Conservation (phyloP, 2,329 filamentous ascomycete genomes). For the Microsporum ferrugineum region DNA sequence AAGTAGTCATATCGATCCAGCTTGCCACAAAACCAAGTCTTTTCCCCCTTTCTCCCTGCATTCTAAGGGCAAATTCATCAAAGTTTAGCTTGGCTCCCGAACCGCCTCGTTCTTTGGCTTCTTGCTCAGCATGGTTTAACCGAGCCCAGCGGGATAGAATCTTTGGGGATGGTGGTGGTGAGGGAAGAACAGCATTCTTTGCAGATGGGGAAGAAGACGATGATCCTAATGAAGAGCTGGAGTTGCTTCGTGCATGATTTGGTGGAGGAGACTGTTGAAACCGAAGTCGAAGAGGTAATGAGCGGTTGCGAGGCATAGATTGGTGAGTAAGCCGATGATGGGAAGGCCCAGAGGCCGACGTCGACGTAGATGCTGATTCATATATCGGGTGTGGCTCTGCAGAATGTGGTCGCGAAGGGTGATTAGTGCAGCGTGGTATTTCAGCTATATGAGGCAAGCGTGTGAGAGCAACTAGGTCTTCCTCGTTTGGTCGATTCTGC, state of each 20-base stretch:
- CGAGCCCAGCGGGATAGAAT: conserved; percentile 36
- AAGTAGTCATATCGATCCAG: conserved; percentile 71
- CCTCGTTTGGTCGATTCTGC: conserved; percentile 35
- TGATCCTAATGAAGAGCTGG: conserved; percentile 27
- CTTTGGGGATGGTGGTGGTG: conserved; percentile 21
- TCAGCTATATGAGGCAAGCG: not conserved
- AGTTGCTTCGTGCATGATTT: conserved; percentile 25
- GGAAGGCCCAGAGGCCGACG: conserved; percentile 18
- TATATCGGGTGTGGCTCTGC: conserved; percentile 12
- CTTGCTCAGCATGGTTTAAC: conserved; percentile 54
- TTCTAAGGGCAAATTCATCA: conserved; percentile 66
- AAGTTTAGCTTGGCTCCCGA: conserved; percentile 62
- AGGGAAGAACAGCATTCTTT: conserved; percentile 23
- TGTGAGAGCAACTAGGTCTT: conserved; percentile 6
- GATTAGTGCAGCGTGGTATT: not conserved
- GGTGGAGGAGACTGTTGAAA: conserved; percentile 29
- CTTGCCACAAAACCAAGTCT: conserved; percentile 69
- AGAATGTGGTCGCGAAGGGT: not conserved
- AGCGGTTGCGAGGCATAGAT: conserved; percentile 13
- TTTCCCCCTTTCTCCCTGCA: conserved; percentile 56
- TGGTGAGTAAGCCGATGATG: conserved; percentile 21
- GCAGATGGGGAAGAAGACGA: conserved; percentile 25
- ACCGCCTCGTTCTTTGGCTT: conserved; percentile 61
- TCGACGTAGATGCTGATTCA: conserved; percentile 13
- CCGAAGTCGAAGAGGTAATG: conserved; percentile 27